These are phyloP conservation scores for Xylariomycetidae sp. DNA, from an alignment of 2,329 filamentous ascomycete genomes.

Conservation along the genomic window DNA sequence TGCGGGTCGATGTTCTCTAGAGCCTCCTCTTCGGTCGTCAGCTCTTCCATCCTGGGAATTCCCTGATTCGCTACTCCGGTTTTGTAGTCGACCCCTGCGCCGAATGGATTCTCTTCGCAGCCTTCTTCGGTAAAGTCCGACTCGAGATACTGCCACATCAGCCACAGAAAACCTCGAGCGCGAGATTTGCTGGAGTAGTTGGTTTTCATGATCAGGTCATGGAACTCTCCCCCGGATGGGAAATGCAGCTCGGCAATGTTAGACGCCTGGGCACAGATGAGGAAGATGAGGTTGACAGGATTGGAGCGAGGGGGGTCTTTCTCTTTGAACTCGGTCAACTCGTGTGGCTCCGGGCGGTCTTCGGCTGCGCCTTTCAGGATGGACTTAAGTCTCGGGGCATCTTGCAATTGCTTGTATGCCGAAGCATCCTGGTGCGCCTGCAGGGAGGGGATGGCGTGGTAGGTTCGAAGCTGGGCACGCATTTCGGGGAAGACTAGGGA, in stretches of 20 bases:
- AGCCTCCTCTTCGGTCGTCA: constrained; percentile 62
- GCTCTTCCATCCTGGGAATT: constrained; percentile 60
- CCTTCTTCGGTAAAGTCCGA: constrained; percentile 89
- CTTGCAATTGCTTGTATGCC: constrained; percentile 96
- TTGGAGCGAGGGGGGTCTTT: constrained; percentile 72
- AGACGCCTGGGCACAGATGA: constrained; percentile 82
- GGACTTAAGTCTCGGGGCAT: constrained; percentile 91
- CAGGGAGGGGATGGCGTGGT: constrained; percentile 94
- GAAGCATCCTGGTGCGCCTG: constrained; percentile 93
- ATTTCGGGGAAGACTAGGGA: constrained; percentile 86
- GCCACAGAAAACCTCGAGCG: constrained; percentile 86
- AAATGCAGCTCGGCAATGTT: constrained; percentile 95
- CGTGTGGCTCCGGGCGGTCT: constrained; percentile 77
- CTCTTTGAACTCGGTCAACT: constrained; percentile 75
- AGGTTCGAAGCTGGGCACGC: constrained; percentile 94
- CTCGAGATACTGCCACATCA: constrained; percentile 99
- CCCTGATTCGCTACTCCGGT: constrained; percentile 63
- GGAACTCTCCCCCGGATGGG: constrained; percentile 79
- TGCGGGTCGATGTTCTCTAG: constrained; percentile 70
- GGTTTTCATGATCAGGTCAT: constrained; percentile 91
- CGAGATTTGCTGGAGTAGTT: constrained; percentile 77
- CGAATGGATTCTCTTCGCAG: constrained; percentile 87
- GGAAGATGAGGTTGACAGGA: constrained; percentile 94
- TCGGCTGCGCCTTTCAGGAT: constrained; percentile 96
- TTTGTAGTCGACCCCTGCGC: constrained; percentile 62